Evolutionary conservation across 192 early-diverging fungal species (phyloP), one percentile per base, ranked within the genome.

Genomic region (Radiomyces spectabilis): DNA sequence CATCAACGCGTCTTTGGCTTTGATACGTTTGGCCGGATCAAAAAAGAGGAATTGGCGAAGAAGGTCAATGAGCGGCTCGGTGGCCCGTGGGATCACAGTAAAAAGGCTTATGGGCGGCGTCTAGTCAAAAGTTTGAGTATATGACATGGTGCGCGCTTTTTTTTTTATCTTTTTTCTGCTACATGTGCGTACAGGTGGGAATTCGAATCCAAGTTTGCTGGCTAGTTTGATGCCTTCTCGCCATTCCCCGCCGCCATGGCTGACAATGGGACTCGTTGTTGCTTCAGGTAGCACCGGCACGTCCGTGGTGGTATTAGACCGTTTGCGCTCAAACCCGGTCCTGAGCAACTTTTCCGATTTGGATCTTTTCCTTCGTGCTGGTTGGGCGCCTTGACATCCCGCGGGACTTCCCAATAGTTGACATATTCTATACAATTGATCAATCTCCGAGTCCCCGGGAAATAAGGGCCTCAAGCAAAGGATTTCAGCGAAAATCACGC

Each of bases 401-500:
- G n/a, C 31, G 16, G 95, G 95, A 18, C 74, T 81, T 8, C 95
- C 95, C 12, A 90, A 73, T 6, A 97, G 72, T 21, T 77, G 68
- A 42, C 87, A 91, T 29, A 98, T 94, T 51, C 88, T 79, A 44
- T 72, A 85, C 16, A 98, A 62, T 67, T 99, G 88, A 68, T 99
- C 97, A 38, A 98, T 79, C 72, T 99, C 95, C 33, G 85, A 87
- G 25, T 72, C 74, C 3, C 97, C 97, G 0, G 96, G 97, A 60
- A 99, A 99, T 48, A 99, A 63, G 18, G 97, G 95, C 2, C 80
- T 80, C 16, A 94, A 74, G 10, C 79, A 88, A 32, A 85, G 73
- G n/a, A 99, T 65, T 69, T 99, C 97, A 10, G 94, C 87, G 1
- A 93, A 65, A 19, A 99, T 97, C 0, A 85, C 76, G 4, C 97